Evolutionary conservation across 257 asterid genomes (phyloP).

Genomic region (Solanum raphanifolium): DNA sequence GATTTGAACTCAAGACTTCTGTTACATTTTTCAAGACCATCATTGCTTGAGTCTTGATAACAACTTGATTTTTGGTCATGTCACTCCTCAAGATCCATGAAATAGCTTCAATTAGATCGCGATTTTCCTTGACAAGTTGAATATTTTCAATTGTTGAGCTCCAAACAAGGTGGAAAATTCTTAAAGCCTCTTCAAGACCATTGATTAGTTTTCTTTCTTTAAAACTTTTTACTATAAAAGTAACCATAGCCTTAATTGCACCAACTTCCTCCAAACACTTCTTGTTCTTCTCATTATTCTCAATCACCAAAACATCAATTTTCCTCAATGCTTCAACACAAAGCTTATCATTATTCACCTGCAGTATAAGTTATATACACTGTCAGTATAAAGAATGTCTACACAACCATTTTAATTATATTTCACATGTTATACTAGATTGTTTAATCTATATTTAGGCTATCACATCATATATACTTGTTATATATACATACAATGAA

Average conservation of each 20-base stretch:
- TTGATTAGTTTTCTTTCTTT: background rate
- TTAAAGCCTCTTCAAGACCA: conserved; percentile 29
- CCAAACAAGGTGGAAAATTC: conserved; percentile 19
- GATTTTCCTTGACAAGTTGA: conserved; percentile 10
- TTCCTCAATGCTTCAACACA: conserved; percentile 20
- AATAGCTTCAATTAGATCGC: conserved; percentile 21
- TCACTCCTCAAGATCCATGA: conserved; percentile 24
- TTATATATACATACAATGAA: background rate
- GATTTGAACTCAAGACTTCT: background rate
- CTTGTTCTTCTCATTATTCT: conserved; percentile 20
- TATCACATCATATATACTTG: background rate
- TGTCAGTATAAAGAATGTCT: background rate
- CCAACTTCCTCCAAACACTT: conserved; percentile 28
- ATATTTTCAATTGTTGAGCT: background rate
- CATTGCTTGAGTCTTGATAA: conserved; percentile 22
- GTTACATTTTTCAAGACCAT: conserved; percentile 10
- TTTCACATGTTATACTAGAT: background rate
- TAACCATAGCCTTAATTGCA: conserved; percentile 1
- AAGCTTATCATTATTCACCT: conserved; percentile 10
- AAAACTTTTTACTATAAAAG: conserved; percentile 10
- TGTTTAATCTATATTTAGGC: background rate
- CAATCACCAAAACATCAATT: conserved; percentile 25
- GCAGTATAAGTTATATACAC: background rate
- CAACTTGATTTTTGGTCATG: background rate
- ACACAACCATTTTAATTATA: background rate